Conservation (phyloP, 192 early-diverging fungal genomes). For the Rhizoclosmatium globosum region DNA sequence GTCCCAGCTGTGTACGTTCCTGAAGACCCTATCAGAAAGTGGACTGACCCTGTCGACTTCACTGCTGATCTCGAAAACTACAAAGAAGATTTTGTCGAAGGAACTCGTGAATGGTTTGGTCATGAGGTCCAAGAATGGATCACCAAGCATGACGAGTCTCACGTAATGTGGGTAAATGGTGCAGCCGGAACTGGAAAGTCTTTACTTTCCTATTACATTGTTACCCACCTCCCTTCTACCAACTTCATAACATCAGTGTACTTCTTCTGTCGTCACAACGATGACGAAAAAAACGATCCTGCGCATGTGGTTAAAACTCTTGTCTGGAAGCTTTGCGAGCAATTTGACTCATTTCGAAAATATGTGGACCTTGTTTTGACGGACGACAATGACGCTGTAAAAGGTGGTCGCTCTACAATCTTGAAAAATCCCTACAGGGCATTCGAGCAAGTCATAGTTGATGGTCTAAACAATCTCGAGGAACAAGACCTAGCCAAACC, state of each 20-base stretch:
- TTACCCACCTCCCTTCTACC: background rate
- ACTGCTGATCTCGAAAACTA: constrained; percentile 18
- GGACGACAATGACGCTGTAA: background rate
- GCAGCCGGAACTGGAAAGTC: constrained; percentile 37
- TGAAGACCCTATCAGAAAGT: background rate
- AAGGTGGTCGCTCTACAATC: background rate
- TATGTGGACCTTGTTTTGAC: background rate
- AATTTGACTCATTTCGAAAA: background rate
- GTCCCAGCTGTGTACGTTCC: background rate
- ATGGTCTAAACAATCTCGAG: constrained; percentile 1
- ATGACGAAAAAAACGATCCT: constrained; percentile 17
- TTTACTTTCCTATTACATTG: constrained; percentile 20
- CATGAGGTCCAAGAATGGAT: background rate
- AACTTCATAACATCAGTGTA: constrained; percentile 21
- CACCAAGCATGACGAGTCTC: background rate
- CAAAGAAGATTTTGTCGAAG: constrained; percentile 11
- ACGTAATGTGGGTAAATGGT: constrained; percentile 30
- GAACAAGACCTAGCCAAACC: background rate
- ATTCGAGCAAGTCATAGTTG: background rate
- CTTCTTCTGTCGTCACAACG: constrained; percentile 44
- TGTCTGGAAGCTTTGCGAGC: constrained; percentile 2
- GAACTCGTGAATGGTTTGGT: constrained; percentile 26
- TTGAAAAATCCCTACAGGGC: background rate
- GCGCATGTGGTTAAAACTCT: constrained; percentile 13
- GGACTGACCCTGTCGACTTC: constrained; percentile 36